Evolutionary conservation across 371 early-diverging fungal genomes (phyloP), one percentile per base, ranked within the genome.

Genomic region (Smittium culicis): DNA sequence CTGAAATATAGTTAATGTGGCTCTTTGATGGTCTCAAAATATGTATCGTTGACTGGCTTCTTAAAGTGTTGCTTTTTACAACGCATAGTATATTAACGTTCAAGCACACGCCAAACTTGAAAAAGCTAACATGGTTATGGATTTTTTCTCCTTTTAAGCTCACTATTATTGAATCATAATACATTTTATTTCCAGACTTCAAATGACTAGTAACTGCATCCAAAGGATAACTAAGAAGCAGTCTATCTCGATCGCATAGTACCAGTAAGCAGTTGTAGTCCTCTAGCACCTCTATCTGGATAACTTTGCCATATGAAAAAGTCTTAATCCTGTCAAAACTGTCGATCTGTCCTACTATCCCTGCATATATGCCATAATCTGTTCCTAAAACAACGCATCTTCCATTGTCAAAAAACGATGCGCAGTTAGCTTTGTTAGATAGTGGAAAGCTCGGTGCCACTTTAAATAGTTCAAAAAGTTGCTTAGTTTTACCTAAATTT

Each of bases 201-300:
- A 66, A 34, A 28, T 73, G 64, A 65, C 73, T 72, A 17, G 80
- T 68, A 30, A 88, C 70, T 24, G 81, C 81, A 29, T 91, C 89
- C 14, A 90, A 70, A 25, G 91, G 85, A 68, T 84, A 93, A 1
- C 87, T 82, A 56, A 83, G 83, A 35, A 95, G 75, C 11, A 79
- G 86, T 72, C 88, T 88, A 70, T 93, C 95, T 69, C 73, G 77
- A 80, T 83, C 87, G 3, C 92, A 84, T 20, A 94, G 79, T 2
- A 93, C 81, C 29, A 92, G 78, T 55, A 95, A 74, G 54, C 88
- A 77, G 27, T 84, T 85, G 66, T 82, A 81, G 28, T 84, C 81
- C 69, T 87, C 87, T 35, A 93, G 71, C 1, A 92, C 83, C 69
- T 92, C 92, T 56, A 95, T 82, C 73, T 94, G 93, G n/a, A 82